Conservation (phyloP, 768 basidiomycete genomes). For the Rhizopogon vulgaris region DNA sequence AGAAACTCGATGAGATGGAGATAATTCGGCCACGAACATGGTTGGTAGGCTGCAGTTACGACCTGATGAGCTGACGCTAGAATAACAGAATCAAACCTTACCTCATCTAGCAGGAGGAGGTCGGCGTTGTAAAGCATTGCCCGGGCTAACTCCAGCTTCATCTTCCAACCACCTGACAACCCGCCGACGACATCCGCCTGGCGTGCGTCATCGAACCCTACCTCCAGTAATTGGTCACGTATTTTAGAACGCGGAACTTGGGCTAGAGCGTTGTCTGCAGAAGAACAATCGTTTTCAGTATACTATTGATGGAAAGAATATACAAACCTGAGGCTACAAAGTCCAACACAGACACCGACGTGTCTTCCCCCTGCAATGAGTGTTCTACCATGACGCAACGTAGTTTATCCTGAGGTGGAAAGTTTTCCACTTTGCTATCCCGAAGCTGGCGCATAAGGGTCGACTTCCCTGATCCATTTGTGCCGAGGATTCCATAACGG, state of each 20-base stretch:
- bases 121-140: slow-evolving; percentile 97
- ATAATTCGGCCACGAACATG: slow-evolving; percentile 51
- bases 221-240: slow-evolving; percentile 71
- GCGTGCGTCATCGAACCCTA: slow-evolving; percentile 85
- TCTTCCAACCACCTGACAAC: slow-evolving; percentile 97
- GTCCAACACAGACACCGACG: slow-evolving; percentile 73
- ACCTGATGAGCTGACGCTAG: slow-evolving; percentile 8
- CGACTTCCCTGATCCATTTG: slow-evolving; percentile 95
- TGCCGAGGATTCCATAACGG: slow-evolving; percentile 91
- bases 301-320: slow-evolving; percentile 4
- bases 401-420: slow-evolving; percentile 82
- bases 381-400: slow-evolving; percentile 97
- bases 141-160: slow-evolving; percentile 94
- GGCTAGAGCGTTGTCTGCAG: slow-evolving; percentile 61
- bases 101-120: slow-evolving; percentile 80
- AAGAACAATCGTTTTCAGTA: slow-evolving; percentile 1
- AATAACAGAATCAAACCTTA: slow-evolving; percentile 19
- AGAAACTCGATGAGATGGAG: slow-evolving; percentile 9
- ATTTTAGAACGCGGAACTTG: slow-evolving; percentile 65
- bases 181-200: slow-evolving; percentile 84
- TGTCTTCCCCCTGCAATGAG: slow-evolving; percentile 91
- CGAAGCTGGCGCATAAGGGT: slow-evolving; percentile 94
- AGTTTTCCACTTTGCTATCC: slow-evolving; percentile 94
- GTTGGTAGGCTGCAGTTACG: slow-evolving; percentile 68
- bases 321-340: slow-evolving; percentile 79